phyloP scores from a whole-genome alignment of 306 rosid species.

The Malus asiatica region DNA sequence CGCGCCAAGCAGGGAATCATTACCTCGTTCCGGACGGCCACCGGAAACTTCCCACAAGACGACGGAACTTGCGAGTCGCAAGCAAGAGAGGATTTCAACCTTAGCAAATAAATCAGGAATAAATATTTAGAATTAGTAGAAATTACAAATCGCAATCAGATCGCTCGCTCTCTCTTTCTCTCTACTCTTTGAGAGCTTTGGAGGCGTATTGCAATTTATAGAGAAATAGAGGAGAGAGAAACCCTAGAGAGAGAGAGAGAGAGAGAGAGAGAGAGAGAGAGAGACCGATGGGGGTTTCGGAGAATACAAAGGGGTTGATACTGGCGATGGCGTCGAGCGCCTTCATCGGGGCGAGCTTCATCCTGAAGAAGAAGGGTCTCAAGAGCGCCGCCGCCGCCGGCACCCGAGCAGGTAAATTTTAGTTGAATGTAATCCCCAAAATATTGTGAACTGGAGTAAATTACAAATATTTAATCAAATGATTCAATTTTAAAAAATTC shows the following conservation, averaged over 20 bases:
- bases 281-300: slow-evolving; percentile 48
- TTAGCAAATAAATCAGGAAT: background rate
- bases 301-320: slow-evolving; percentile 60
- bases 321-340: slow-evolving; percentile 77
- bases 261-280: background rate
- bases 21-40: background rate
- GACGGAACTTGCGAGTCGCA: background rate
- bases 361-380: slow-evolving; percentile 94
- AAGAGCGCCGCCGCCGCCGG: slow-evolving; percentile 73
- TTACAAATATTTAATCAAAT: background rate
- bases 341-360: slow-evolving; percentile 83
- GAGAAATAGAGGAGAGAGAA: background rate
- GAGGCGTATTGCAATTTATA: background rate
- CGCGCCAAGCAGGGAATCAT: background rate
- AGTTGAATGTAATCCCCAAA: background rate
- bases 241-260: background rate
- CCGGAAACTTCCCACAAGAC: slow-evolving; percentile 32
- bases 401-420: slow-evolving; percentile 60
- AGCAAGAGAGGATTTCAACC: background rate
- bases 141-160: background rate
- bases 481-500: background rate
- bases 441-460: background rate
- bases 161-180: background rate
- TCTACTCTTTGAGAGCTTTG: background rate
- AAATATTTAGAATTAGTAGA: background rate